Evolutionary conservation across 139 green algal species (phyloP).

Genomic region (Closterium sp.): DNA sequence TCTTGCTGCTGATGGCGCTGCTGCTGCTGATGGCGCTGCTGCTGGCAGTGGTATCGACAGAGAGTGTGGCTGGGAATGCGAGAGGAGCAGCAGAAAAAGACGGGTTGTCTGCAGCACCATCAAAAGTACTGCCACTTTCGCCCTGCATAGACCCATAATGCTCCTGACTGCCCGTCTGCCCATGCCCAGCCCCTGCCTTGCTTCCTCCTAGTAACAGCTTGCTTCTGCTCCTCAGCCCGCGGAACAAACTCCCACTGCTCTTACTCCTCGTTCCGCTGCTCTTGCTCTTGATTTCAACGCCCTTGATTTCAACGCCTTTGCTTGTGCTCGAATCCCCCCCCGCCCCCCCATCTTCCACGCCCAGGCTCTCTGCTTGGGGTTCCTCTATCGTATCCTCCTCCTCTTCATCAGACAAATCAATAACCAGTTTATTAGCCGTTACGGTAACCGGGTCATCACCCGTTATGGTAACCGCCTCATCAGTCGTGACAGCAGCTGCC

Average conservation of each 20-base stretch:
- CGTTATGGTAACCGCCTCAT: too few species aligned
- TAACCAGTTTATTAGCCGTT: too few species aligned
- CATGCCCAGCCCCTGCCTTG: not conserved
- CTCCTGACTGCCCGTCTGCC: not conserved
- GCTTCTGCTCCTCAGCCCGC: not conserved
- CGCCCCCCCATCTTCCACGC: not conserved
- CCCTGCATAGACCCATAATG: not conserved
- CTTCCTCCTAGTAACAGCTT: not conserved
- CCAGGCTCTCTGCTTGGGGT: not conserved
- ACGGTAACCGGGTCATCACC: too few species aligned
- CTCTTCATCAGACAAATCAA: too few species aligned
- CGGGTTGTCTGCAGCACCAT: too few species aligned
- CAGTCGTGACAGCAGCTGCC: too few species aligned
- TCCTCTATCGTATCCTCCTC: not conserved
- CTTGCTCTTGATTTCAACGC: not conserved
- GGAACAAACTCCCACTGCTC: not conserved
- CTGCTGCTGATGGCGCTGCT: too few species aligned
- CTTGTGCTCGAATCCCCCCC: not conserved
- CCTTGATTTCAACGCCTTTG: not conserved
- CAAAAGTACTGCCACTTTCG: too few species aligned
- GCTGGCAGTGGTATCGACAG: too few species aligned
- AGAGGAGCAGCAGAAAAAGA: too few species aligned
- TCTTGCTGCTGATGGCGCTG: not conserved
- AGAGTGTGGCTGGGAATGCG: too few species aligned
- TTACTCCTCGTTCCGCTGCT: not conserved